Conservation (phyloP, 345 rosid species). For the Brassica rapa region DNA sequence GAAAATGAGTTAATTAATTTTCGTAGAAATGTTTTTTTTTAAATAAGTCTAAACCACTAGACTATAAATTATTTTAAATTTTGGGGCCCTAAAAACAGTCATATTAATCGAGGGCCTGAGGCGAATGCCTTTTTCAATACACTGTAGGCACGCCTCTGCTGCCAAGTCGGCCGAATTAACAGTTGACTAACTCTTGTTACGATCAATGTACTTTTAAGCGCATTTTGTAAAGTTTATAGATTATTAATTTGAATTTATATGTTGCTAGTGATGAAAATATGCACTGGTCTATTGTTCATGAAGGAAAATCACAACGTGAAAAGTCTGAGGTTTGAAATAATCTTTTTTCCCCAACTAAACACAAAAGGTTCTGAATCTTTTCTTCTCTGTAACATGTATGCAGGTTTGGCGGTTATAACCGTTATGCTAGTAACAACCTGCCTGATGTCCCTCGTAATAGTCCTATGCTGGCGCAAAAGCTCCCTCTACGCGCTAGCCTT, state of each 20-base stretch:
- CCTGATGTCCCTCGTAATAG: constrained; percentile 85
- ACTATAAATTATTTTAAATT: too few relatives aligned
- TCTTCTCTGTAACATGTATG: background rate
- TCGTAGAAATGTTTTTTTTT: too few relatives aligned
- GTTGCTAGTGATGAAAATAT: background rate
- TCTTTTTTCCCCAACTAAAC: background rate
- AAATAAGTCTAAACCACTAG: too few relatives aligned
- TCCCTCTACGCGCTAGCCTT: constrained; percentile 65
- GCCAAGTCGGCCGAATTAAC: background rate
- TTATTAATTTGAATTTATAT: background rate
- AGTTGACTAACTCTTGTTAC: background rate
- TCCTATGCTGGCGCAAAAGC: constrained; percentile 88
- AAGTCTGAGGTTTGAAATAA: too few relatives aligned
- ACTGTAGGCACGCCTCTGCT: too few relatives aligned
- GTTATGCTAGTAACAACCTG: constrained; percentile 97
- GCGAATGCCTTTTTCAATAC: too few relatives aligned
- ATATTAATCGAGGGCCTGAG: too few relatives aligned
- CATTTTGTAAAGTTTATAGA: background rate
- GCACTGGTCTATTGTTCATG: background rate
- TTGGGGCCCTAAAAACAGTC: too few relatives aligned
- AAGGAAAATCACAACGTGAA: too few relatives aligned
- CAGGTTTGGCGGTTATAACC: constrained; percentile 97
- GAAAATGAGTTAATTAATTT: too few relatives aligned
- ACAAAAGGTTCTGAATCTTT: constrained; percentile 8
- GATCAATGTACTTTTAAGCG: background rate